Base-by-base conservation (phyloP, 139 green algal genomes). In the Picochlorum sp. region DNA sequence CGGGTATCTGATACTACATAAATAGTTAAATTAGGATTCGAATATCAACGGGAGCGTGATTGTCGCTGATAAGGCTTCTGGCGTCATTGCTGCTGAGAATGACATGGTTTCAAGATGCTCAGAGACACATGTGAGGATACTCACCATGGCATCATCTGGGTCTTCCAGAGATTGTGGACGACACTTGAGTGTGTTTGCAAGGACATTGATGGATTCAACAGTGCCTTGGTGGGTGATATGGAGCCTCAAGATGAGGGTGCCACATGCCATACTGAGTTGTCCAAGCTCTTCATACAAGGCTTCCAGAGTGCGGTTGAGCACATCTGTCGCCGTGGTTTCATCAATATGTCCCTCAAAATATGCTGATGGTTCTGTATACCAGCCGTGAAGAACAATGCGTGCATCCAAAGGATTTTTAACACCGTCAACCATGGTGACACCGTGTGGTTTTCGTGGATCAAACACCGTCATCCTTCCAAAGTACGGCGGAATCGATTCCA, bases 381-480 rank as follows among this genome's bases (percentile, higher is more conserved):
- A 95, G 44, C 87, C 87, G 52, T 92, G 84, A 64, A 95, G 70
- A 57, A 92, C 87, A 13, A 95, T 67, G 13, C 87, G 71, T 0
- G 67, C 83, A 54, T 90, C 55, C 6, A 65, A 63, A 8, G 85
- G 81, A 62, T 92, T 83, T 0, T 68, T 57, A 0, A 74, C 85
- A 60, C 87, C 87, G 24, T 68, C 49, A 30, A 93, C 84, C 37
- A 66, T 62, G 4, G 73, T 59, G 49, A 91, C 87, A 11, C 85
- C 85, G 60, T 95, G 87, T 23, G 87, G 87, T 15, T 89, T 75
- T 13, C 87, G 75, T 18, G 77, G 77, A 55, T 88, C 81, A 61
- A 85, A 85, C 18, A 75, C 64, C n/a, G 44, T 79, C 16, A 83
- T 61, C 28, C 65, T 49, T 49, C 85, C 83, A 70, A 89, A 92